A percentile compares a stretch with the other conserved stretches of the same genome.
These are phyloP conservation scores for Terana coerulea DNA, from an alignment of 768 basidiomycete genomes.

Conservation along the genomic window DNA sequence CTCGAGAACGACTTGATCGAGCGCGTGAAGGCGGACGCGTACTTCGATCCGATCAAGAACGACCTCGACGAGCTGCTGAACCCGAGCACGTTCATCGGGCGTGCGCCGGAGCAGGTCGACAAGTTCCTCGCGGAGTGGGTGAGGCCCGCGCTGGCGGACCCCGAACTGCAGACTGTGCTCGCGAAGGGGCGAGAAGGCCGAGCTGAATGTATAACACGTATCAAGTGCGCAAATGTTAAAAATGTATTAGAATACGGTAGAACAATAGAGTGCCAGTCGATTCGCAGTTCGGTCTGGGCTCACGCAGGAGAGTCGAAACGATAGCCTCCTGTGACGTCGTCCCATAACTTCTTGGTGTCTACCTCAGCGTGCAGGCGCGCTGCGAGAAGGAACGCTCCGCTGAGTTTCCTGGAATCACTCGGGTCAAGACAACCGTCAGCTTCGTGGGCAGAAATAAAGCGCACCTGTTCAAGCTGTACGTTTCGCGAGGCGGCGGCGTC, in stretches of 20 bases:
- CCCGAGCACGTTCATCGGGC: slow-evolving; percentile 85
- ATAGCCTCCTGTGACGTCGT: slow-evolving; percentile 50
- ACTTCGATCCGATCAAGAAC: slow-evolving; percentile 84
- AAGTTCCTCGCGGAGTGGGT: slow-evolving; percentile 87
- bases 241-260: too few relatives aligned
- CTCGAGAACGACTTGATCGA: slow-evolving; percentile 95
- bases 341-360: slow-evolving; percentile 75
- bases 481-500: slow-evolving; percentile 91
- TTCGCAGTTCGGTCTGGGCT: too few relatives aligned
- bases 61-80: slow-evolving; percentile 80
- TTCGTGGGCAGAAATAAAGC: slow-evolving; percentile 13
- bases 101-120: slow-evolving; percentile 95
- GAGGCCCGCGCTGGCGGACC: slow-evolving; percentile 65
- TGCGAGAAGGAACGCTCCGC: slow-evolving; percentile 77
- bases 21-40: slow-evolving; percentile 73
- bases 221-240: too few relatives aligned
- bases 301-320: slow-evolving; percentile 17
- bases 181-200: slow-evolving; percentile 51
- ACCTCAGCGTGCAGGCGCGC: slow-evolving; percentile 71
- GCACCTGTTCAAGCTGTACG: slow-evolving; percentile 89
- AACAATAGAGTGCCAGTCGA: too few relatives aligned
- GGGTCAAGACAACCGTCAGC: background rate
- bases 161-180: slow-evolving; percentile 53
- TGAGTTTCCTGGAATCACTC: slow-evolving; percentile 58
- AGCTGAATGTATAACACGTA: slow-evolving; percentile 59